phyloP scores from a whole-genome alignment of 2,329 filamentous ascomycete species.

The Sordariomycetes sp. region DNA sequence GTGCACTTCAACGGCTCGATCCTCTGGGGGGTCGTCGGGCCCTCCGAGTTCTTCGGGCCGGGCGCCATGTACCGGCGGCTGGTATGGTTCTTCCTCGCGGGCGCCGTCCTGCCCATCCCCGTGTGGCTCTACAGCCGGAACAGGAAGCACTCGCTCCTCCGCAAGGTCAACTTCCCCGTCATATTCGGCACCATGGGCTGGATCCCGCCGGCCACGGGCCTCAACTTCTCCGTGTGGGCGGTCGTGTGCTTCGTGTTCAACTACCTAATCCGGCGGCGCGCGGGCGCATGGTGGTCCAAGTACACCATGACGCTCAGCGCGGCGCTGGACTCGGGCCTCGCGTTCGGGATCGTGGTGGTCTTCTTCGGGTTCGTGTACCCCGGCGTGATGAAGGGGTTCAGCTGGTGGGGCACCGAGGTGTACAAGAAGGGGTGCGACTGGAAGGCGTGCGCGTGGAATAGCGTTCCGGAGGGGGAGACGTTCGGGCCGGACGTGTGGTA shows the following conservation, averaged over 20 bases:
- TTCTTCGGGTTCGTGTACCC: constrained; percentile 85
- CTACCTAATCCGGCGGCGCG: constrained; percentile 58
- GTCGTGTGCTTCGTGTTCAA: constrained; percentile 82
- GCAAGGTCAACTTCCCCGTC: constrained; percentile 73
- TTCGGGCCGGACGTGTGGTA: constrained; percentile 58
- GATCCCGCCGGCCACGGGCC: constrained; percentile 78
- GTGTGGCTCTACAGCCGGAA: constrained; percentile 62
- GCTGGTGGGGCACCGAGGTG: constrained; percentile 83
- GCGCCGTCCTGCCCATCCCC: constrained; percentile 61
- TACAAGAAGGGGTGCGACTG: constrained; percentile 81
- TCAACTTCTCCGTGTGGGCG: constrained; percentile 84
- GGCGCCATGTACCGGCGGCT: constrained; percentile 64
- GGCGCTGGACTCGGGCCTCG: constrained; percentile 71
- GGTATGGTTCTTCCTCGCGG: constrained; percentile 73
- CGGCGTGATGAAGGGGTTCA: constrained; percentile 60
- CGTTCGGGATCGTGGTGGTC: constrained; percentile 71
- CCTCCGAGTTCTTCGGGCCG: constrained; percentile 69
- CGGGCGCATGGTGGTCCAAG: constrained; percentile 74
- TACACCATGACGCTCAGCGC: constrained; percentile 85
- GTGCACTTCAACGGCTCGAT: constrained; percentile 89
- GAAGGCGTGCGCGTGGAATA: constrained; percentile 64
- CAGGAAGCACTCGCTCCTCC: constrained; percentile 49
- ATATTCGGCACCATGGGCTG: constrained; percentile 74
- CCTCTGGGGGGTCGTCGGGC: constrained; percentile 81
- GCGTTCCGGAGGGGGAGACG: constrained; percentile 48